Conservation (phyloP, 2,329 filamentous ascomycete species). For the Botrytis porri region DNA sequence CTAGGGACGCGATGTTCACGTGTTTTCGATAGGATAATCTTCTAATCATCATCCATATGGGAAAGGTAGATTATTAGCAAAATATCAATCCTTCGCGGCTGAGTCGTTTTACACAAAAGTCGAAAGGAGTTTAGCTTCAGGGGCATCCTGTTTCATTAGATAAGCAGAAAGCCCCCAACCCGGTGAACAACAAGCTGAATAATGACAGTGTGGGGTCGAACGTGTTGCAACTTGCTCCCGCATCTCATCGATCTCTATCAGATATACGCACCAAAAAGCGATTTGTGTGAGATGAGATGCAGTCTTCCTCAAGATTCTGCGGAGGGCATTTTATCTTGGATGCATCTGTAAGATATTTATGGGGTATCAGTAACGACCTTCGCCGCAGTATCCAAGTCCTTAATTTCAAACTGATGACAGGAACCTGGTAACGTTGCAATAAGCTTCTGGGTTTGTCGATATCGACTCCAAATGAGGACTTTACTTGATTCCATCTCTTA, state of each 20-base stretch:
- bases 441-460: background rate
- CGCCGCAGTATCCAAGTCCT: background rate
- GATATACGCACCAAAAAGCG: background rate
- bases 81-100: constrained; percentile 17
- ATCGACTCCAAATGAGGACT: background rate
- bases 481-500: background rate
- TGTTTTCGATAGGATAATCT: background rate
- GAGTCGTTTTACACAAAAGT: constrained; percentile 3
- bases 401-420: constrained; percentile 3
- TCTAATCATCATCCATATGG: background rate
- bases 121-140: constrained; percentile 14
- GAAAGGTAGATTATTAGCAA: background rate
- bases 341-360: background rate
- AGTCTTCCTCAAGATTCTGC: background rate
- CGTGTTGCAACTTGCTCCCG: background rate
- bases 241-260: background rate
- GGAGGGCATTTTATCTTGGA: background rate
- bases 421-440: constrained; percentile 17
- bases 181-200: background rate
- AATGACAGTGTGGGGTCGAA: background rate
- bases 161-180: constrained; percentile 5
- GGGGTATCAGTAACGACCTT: background rate
- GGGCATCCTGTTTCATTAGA: background rate
- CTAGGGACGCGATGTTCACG: background rate
- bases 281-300: background rate